Conservation (phyloP, 179 eudicot genomes). For the Actinidia arguta region DNA sequence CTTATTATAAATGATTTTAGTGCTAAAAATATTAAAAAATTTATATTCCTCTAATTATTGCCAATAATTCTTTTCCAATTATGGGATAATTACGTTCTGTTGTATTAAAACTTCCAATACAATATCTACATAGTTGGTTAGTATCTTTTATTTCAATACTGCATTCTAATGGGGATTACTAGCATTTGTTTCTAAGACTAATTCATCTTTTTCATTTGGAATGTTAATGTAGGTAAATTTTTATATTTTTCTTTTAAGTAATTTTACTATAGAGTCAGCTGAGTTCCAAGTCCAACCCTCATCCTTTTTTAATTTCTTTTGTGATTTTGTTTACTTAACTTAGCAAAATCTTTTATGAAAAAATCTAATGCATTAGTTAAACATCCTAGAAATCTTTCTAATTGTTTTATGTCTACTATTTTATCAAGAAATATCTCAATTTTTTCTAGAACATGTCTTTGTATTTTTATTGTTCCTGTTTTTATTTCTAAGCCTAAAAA, state of each 20-base stretch:
- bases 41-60: not conserved
- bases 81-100: not conserved
- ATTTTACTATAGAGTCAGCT: not conserved
- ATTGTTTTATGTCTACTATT: not conserved
- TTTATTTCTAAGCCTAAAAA: not conserved
- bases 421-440: not conserved
- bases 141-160: not conserved
- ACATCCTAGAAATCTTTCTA: constrained; percentile 1
- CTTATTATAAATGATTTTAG: not conserved
- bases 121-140: not conserved
- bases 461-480: not conserved
- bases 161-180: constrained; percentile 3
- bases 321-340: constrained; percentile 2
- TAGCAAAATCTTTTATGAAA: constrained; percentile 18
- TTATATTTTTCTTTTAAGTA: not conserved
- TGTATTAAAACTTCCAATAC: not conserved
- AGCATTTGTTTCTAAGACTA: not conserved
- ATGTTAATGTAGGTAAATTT: not conserved
- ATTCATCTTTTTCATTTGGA: not conserved
- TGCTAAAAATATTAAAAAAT: no score
- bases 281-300: constrained; percentile 6
- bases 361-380: not conserved
- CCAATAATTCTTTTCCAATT: not conserved
- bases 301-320: not conserved
- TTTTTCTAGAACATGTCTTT: not conserved